phyloP scores from a whole-genome alignment of 2,329 filamentous ascomycete genomes.

The Penicillium palitans region DNA sequence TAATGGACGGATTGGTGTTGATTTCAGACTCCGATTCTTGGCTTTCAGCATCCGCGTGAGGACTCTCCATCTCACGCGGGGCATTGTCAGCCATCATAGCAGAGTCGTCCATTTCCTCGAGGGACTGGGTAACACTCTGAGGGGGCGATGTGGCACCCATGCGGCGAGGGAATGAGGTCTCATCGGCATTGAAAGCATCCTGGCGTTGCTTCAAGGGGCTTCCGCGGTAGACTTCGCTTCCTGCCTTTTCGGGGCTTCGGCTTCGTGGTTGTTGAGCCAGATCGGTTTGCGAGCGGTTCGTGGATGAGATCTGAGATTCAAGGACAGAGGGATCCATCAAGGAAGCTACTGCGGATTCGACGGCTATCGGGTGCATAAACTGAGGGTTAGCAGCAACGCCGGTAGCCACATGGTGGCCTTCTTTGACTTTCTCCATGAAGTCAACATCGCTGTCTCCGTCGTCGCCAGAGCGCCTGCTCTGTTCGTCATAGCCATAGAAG shows the following conservation, averaged over 20 bases:
- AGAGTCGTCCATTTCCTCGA: conserved; percentile 43
- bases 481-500: conserved; percentile 48
- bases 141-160: conserved; percentile 52
- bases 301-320: conserved; percentile 55
- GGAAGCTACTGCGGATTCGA: conserved; percentile 90
- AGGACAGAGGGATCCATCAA: conserved; percentile 80
- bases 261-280: conserved; percentile 40
- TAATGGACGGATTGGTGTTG: conserved; percentile 80
- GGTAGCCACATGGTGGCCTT: conserved; percentile 69
- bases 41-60: conserved; percentile 73
- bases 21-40: conserved; percentile 61
- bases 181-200: conserved; percentile 38
- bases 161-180: conserved; percentile 41
- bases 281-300: conserved; percentile 49
- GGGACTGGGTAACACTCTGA: conserved; percentile 55
- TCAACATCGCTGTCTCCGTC: conserved; percentile 57
- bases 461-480: conserved; percentile 52
- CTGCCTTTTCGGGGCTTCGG: conserved; percentile 31
- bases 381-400: conserved; percentile 72
- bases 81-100: conserved; percentile 68
- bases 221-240: conserved; percentile 36
- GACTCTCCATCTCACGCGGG: conserved; percentile 63
- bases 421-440: conserved; percentile 59
- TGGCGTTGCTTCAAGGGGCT: conserved; percentile 50
- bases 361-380: conserved; percentile 70